Conservation (phyloP, 345 rosid species). For the Pelargonium nanum region DNA sequence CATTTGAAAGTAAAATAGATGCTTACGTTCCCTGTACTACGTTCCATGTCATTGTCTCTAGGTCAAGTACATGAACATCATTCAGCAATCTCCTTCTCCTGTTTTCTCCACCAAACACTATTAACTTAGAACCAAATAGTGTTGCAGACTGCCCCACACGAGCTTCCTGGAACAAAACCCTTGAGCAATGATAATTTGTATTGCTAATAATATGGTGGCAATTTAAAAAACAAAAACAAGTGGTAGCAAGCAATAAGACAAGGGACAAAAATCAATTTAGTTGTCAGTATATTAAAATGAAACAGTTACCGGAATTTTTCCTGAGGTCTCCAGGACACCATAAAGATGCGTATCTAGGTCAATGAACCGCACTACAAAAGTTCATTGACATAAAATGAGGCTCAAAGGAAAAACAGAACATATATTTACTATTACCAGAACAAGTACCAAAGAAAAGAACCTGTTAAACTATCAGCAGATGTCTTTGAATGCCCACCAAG, state of each 20-base stretch:
- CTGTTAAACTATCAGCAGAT: constrained; percentile 45
- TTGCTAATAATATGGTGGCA: not conserved
- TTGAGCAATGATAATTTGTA: not conserved
- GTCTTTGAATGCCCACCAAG: constrained; percentile 77
- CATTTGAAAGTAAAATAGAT: constrained; percentile 12
- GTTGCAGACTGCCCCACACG: constrained; percentile 93
- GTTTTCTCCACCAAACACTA: constrained; percentile 94
- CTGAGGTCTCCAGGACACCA: constrained; percentile 55
- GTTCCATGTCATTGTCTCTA: constrained; percentile 85
- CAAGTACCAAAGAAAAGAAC: constrained; percentile 17
- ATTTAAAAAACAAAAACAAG: not conserved
- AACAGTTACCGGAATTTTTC: constrained; percentile 62
- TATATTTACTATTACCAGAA: not conserved
- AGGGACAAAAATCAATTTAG: not conserved
- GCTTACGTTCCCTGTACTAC: constrained; percentile 55
- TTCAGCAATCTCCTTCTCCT: constrained; percentile 63
- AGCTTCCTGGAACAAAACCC: constrained; percentile 43
- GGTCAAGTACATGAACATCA: constrained; percentile 68
- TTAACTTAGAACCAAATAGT: constrained; percentile 57
- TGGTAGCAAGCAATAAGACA: not conserved
- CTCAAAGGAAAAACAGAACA: not conserved
- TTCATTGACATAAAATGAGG: constrained; percentile 1
- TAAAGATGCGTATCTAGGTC: constrained; percentile 53
- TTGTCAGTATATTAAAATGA: not conserved
- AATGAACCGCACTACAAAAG: constrained; percentile 57